Percentiles rank a stretch among this genome's conserved stretches.
These are phyloP conservation scores for Saccharomyces jurei DNA, from an alignment of 805 yeast species.

Conservation along the genomic window DNA sequence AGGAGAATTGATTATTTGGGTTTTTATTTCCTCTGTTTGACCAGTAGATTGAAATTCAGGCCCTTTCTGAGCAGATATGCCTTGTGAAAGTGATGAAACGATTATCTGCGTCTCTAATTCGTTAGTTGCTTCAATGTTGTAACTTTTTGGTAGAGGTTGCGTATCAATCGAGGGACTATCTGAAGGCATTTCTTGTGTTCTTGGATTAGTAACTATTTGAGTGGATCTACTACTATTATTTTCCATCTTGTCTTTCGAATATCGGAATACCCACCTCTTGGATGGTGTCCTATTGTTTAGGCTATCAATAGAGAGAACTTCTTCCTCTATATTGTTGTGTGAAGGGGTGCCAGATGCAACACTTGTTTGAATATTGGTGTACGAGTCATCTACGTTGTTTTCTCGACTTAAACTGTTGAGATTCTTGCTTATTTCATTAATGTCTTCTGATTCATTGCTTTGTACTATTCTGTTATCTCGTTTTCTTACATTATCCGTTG, in stretches of 20 bases:
- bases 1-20: slow-evolving; percentile 10
- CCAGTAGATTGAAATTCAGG: background rate
- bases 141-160: background rate
- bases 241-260: slow-evolving; percentile 2
- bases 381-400: background rate
- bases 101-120: slow-evolving; percentile 9
- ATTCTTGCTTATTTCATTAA: background rate
- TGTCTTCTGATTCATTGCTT: background rate
- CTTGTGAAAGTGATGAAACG: slow-evolving; percentile 1
- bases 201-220: slow-evolving; percentile 12
- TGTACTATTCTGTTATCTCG: background rate
- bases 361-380: background rate
- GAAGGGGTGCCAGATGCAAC: background rate
- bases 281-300: slow-evolving; percentile 14
- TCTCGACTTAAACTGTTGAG: background rate
- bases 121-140: background rate
- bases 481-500: background rate
- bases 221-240: slow-evolving; percentile 14
- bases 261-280: slow-evolving; percentile 11
- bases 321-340: background rate
- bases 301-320: slow-evolving; percentile 10
- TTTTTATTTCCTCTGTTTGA: background rate
- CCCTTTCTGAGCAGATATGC: background rate
- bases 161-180: background rate
- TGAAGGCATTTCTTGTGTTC: slow-evolving; percentile 7